These are phyloP conservation scores for Blepharisma japonicum DNA, from an alignment of 73 alveolate genomes.

Conservation along the genomic window DNA sequence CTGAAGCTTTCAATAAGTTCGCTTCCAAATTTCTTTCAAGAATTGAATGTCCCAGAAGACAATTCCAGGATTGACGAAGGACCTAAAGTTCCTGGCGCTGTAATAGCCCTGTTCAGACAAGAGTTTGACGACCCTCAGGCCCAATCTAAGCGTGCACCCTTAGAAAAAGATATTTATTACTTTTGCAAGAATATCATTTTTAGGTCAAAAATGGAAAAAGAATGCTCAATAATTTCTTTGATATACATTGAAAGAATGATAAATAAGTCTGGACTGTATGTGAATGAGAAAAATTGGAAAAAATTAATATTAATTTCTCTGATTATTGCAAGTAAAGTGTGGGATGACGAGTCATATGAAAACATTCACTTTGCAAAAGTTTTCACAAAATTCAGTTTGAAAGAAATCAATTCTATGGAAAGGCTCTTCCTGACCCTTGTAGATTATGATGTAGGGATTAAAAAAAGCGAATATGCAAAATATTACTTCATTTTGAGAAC, in stretches of 20 bases:
- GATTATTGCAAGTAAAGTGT: constrained; percentile 93
- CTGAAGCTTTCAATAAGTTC: neutral
- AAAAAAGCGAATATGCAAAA: constrained; percentile 95
- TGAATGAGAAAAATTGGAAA: constrained; percentile 98
- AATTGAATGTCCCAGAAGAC: neutral
- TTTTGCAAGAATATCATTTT: constrained; percentile 92
- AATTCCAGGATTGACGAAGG: neutral
- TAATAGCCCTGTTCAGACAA: neutral
- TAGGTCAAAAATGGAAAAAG: constrained; percentile 94
- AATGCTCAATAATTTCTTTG: constrained; percentile 85
- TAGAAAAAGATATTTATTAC: constrained; percentile 71
- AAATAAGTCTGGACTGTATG: constrained; percentile 83
- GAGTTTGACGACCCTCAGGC: constrained; percentile 29
- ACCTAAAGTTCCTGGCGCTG: neutral
- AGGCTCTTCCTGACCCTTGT: constrained; percentile 89
- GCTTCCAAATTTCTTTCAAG: neutral
- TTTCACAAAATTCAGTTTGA: constrained; percentile 85
- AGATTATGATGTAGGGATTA: constrained; percentile 83
- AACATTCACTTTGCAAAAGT: constrained; percentile 97
- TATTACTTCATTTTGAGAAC: constrained; percentile 93
- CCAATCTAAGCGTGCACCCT: neutral
- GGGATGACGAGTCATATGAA: constrained; percentile 99
- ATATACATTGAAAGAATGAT: constrained; percentile 96
- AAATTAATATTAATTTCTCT: constrained; percentile 86
- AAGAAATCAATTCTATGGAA: constrained; percentile 95